Base-by-base conservation (phyloP, 345 rosid genomes). In the Arabidopsis suecica region DNA sequence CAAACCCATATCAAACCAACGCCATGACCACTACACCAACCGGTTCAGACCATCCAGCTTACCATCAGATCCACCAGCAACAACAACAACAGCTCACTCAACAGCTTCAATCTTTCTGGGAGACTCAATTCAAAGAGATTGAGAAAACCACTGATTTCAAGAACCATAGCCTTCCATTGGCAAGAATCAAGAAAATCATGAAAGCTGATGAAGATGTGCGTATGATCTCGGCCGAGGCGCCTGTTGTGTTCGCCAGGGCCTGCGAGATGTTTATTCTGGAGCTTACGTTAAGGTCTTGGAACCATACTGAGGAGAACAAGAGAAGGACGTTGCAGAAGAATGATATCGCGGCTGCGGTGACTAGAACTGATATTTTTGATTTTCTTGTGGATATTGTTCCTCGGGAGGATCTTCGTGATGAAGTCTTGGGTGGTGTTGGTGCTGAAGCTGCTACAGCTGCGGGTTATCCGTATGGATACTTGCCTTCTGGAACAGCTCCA, bases 101-200 rank as follows among this genome's bases (percentile, higher is more conserved):
- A 55, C 96, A 90, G 63, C 91, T 90, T 20, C 98, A 89, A 66
- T 33, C 86, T 6, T 93, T 93, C 65, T 93, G 98, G 98, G 85
- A 83, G n/a, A 82, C 72, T 33, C 98, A 93, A 70, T 84, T 82
- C 79, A 87, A 88, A 68, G 98, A 93, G 56, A 86, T 90, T 6
- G 93, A 89, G 65, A 86, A 84, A 70, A 90, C 86, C 41, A 78
- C 87, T 3, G 98, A 90, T 71, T 93, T 90, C 82, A 93, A 88
- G 84, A 88, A 89, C 79, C 98, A 93, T 68, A 89, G 90, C 84
- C 91, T 93, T 73, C 97, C 98, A 13, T 32, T 93, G 6, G 98
- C 98, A 0, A 88, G 98, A 84, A 93, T 93, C 86, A 93, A 93
- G 84, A 93, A 93, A 84, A 93, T 93, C 86, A 93, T 93, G 98